A percentile compares a stretch with the other conserved stretches of the same genome.
Evolutionary conservation across 1,139 yeast genomes (phyloP).

Genomic region (Nakaseomyces kungkrabaensis): DNA sequence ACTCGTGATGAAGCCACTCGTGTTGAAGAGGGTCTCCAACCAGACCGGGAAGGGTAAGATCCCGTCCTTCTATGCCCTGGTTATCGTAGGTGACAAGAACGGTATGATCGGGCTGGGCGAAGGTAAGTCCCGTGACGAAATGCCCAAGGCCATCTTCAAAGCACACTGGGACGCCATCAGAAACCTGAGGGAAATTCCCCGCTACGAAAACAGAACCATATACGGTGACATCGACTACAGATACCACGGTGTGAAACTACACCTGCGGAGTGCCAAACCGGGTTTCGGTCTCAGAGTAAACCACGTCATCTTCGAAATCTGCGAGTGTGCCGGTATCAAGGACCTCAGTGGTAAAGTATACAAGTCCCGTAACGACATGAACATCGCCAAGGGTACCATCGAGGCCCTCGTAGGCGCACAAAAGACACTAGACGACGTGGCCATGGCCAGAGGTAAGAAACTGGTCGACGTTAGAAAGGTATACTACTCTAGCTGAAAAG

Average conservation of each 20-base stretch:
- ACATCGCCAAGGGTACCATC: conserved; percentile 81
- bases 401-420: conserved; percentile 75
- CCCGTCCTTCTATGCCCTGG: conserved; percentile 72
- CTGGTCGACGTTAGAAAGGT: conserved; percentile 86
- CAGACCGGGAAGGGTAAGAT: conserved; percentile 94
- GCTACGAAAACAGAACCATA: conserved; percentile 86
- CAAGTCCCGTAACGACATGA: conserved; percentile 89
- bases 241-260: conserved; percentile 77
- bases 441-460: conserved; percentile 89
- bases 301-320: conserved; percentile 81
- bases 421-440: conserved; percentile 76
- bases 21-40: conserved; percentile 75
- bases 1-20: conserved; percentile 56
- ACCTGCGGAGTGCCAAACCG: conserved; percentile 79
- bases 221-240: conserved; percentile 76
- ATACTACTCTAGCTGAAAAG: conserved; percentile 47
- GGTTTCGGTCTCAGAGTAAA: conserved; percentile 93
- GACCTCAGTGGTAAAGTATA: conserved; percentile 87
- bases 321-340: conserved; percentile 90
- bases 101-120: conserved; percentile 96
- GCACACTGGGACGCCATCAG: conserved; percentile 95
- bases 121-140: conserved; percentile 79
- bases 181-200: conserved; percentile 70
- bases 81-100: conserved; percentile 84
- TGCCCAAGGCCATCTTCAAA: conserved; percentile 66